Conservation (phyloP, 805 yeast genomes). For the Hyphopichia homilentoma region DNA sequence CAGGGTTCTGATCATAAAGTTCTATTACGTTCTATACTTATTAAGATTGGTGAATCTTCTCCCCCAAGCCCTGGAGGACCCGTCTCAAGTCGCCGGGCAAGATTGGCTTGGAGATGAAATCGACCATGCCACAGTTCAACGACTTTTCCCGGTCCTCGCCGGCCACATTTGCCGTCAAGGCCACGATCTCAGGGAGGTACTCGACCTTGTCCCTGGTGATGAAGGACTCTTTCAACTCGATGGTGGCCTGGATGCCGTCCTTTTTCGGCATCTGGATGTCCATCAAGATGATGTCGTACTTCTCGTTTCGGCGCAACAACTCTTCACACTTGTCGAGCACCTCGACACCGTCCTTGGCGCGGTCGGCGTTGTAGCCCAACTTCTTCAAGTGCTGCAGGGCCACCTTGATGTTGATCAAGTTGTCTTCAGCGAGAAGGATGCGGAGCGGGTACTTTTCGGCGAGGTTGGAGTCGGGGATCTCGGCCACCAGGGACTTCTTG, state of each 20-base stretch:
- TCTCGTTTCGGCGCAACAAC: conserved; percentile 17
- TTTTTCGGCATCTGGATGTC: conserved; percentile 55
- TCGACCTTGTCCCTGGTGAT: conserved; percentile 11
- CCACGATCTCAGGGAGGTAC: conserved; percentile 38
- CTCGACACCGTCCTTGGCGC: conserved; percentile 49
- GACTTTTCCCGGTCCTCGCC: conserved; percentile 49
- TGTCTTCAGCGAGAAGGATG: conserved; percentile 55
- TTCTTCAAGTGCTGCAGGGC: conserved; percentile 47
- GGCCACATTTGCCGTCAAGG: conserved; percentile 52
- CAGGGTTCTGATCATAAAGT: too few species aligned
- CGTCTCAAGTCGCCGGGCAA: conserved; percentile 41
- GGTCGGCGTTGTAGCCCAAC: conserved; percentile 49
- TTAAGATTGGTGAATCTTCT: conserved; percentile 1
- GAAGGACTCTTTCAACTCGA: conserved; percentile 32
- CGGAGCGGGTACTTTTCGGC: conserved; percentile 33
- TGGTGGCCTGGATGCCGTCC: conserved; percentile 54
- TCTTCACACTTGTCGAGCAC: conserved; percentile 34
- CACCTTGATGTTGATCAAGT: conserved; percentile 45
- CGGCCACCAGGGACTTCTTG: conserved; percentile 1
- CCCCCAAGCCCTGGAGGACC: conserved; percentile 23
- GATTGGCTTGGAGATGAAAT: conserved; percentile 51
- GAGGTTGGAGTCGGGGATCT: conserved; percentile 4
- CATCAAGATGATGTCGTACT: conserved; percentile 52
- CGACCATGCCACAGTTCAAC: conserved; percentile 48
- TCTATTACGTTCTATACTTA: neutral